Base-by-base conservation (phyloP, 306 rosid species). In the Gillenia trifoliata region DNA sequence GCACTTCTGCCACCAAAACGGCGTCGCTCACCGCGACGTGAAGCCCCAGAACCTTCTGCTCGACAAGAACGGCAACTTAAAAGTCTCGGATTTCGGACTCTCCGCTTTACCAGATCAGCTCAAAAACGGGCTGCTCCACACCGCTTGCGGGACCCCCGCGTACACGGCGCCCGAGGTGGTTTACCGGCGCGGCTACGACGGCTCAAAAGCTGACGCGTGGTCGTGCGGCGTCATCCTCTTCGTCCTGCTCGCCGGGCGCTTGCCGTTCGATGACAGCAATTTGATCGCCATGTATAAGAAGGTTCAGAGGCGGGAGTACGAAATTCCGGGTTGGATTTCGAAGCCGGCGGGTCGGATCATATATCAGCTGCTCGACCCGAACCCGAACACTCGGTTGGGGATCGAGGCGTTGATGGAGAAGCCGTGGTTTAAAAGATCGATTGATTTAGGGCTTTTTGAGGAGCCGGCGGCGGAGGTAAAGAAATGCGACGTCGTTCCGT, bases 141-240 rank as follows among this genome's bases (percentile, higher is more conserved):
- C 98, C 2, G 94, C 98, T 0, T 93, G 98, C 10, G 97, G 98
- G 2, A 93, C 98, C 0, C 97, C 97, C 22, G 94, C 98, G 1
- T 93, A 89, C 77, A 87, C 97, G 0, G 94, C 97, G 2, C 98
- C 98, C 20, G 97, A 93, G 86, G 85, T 93, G 0, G 82, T 93
- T 8, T 29, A 79, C 55, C 83, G 91, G 66, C 72, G 70, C 11
- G 84, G 93, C 38, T 91, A 91, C 86, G 97, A 93, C 64, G 98
- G 97, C 0, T 75, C 96, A 0, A 82, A 78, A 30, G 97, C 97
- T 10, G 98, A 93, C 40, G 97, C 92, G 0, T 93, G 98, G 98
- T 93, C 98, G 0, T 91, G 96, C 64, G 98, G 98, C 3, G 89
- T 91, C 2, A 88, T 93, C 15, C 96, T 93, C 28, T 90, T 78